Percentiles rank a stretch among this genome's conserved stretches.
Evolutionary conservation across 78 protist genomes (phyloP).

Genomic region (Cyanophora paradoxa): DNA sequence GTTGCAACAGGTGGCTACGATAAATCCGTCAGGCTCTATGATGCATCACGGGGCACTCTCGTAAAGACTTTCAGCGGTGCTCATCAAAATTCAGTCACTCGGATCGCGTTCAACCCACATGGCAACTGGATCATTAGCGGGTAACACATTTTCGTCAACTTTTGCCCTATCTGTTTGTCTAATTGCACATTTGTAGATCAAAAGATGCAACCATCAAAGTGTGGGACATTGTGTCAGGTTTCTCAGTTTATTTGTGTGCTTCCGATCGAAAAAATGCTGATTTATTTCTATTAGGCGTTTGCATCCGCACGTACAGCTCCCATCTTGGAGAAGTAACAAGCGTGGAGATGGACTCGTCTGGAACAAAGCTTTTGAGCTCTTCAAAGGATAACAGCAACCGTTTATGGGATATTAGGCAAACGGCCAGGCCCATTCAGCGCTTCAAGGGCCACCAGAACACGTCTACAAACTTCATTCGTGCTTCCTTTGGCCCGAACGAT

Average conservation of each 20-base stretch:
- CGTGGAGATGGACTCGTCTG: conserved; percentile 49
- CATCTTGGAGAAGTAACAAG: conserved; percentile 76
- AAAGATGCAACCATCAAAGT: conserved; percentile 75
- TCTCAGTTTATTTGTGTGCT: too few relatives aligned
- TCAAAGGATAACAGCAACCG: conserved; percentile 75
- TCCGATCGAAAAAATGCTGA: too few relatives aligned
- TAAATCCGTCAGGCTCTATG: conserved; percentile 47
- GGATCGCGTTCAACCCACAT: conserved; percentile 52
- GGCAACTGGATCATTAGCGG: conserved; percentile 77
- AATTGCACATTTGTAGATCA: too few relatives aligned
- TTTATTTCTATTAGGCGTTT: too few relatives aligned
- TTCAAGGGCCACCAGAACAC: conserved; percentile 83
- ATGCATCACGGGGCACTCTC: conserved; percentile 40
- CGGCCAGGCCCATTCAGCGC: conserved; percentile 51
- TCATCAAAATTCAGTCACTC: conserved; percentile 41
- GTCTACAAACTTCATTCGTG: conserved; percentile 58
- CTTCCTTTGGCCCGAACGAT: conserved; percentile 62
- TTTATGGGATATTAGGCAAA: conserved; percentile 74
- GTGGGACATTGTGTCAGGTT: conserved; percentile 80
- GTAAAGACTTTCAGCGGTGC: conserved; percentile 49
- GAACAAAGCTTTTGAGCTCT: conserved; percentile 46
- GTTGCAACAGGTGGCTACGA: conserved; percentile 69
- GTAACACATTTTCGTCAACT: too few relatives aligned
- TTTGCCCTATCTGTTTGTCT: too few relatives aligned
- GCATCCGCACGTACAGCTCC: conserved; percentile 57